These are phyloP conservation scores for Nematodospora valgi DNA, from an alignment of 805 yeast species.

Conservation along the genomic window DNA sequence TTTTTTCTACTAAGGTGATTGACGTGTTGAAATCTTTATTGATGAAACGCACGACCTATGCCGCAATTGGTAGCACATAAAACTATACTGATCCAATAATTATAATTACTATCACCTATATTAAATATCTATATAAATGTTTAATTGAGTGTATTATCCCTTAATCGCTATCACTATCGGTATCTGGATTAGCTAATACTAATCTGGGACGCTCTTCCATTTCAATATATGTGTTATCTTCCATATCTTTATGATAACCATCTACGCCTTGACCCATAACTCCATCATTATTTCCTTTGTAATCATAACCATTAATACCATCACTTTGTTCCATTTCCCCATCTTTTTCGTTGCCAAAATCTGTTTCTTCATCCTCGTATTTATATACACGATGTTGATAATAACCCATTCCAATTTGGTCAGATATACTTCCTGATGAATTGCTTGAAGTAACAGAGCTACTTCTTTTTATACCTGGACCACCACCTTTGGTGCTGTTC, in stretches of 20 bases:
- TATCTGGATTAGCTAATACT: slow-evolving; percentile 58
- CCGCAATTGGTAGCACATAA: not conserved
- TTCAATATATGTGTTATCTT: too few relatives aligned
- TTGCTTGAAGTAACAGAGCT: slow-evolving; percentile 20
- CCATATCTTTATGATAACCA: slow-evolving; percentile 17
- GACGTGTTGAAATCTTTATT: slow-evolving; percentile 15
- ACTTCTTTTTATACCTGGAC: slow-evolving; percentile 14
- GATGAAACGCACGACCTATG: slow-evolving; percentile 4
- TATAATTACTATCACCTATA: too few relatives aligned
- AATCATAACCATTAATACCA: slow-evolving; percentile 5
- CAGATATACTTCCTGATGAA: slow-evolving; percentile 29
- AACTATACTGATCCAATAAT: too few relatives aligned
- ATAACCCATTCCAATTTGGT: slow-evolving; percentile 24
- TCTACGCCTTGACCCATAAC: slow-evolving; percentile 1
- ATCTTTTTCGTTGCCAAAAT: slow-evolving; percentile 9
- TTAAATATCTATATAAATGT: not conserved
- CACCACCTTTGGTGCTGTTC: not conserved
- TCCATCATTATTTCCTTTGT: slow-evolving; percentile 12
- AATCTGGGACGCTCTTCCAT: slow-evolving; percentile 43
- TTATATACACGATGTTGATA: slow-evolving; percentile 42
- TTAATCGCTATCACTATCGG: slow-evolving; percentile 37
- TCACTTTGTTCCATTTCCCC: slow-evolving; percentile 14
- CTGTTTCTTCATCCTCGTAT: slow-evolving; percentile 22
- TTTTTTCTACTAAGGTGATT: too few relatives aligned
- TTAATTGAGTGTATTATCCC: too few relatives aligned